Base-by-base conservation (phyloP, 108 stramenopile species). In the Nitzschia sp. region DNA sequence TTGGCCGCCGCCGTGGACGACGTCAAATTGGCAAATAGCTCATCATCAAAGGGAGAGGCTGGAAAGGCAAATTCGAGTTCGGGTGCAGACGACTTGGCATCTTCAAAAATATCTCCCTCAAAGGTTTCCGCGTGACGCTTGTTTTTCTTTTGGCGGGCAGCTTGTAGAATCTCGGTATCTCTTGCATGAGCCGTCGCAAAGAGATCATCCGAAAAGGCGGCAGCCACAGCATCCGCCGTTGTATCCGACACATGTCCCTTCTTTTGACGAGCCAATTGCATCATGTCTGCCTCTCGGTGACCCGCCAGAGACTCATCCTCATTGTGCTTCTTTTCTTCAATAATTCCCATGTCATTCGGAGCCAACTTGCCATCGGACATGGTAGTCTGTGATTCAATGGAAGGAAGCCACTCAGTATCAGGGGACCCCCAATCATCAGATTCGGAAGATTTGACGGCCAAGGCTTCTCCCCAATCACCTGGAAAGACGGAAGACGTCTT, bases 381-480 rank as follows among this genome's bases (percentile, higher is more conserved):
- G 43, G 41, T 43, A 0, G 34, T 55, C 37, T 54, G 57, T 2
- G 46, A 50, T 22, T 69, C 57, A 15, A 67, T 59, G 7, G 64
- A 34, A 34, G 51, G 66, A 22, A 68, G 24, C 73, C 73, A 75
- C 6, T 68, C 67, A 20, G 57, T 56, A 8, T 53, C 53, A 44
- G 66, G 61, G n/a, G 56, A 20, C 7, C 55, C 66, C 73, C 73
- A 75, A 40, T 67, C 73, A 60, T 68, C 73, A 1, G 73, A 75
- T 62, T 63, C 73, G 10, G 64, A 40, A 39, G 65, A 67, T 25
- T 55, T 68, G 19, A 51, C 58, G 3, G 64, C 9, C 14, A 75
- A 29, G 14, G 57, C 73, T 56, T 73, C 65, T 6, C 72, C 72
- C 72, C 72, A 73, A 29, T 66, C 56, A 17, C 51, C 63, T 15